Base-by-base conservation (phyloP, 768 basidiomycete genomes). In the Boletus reticuloceps region DNA sequence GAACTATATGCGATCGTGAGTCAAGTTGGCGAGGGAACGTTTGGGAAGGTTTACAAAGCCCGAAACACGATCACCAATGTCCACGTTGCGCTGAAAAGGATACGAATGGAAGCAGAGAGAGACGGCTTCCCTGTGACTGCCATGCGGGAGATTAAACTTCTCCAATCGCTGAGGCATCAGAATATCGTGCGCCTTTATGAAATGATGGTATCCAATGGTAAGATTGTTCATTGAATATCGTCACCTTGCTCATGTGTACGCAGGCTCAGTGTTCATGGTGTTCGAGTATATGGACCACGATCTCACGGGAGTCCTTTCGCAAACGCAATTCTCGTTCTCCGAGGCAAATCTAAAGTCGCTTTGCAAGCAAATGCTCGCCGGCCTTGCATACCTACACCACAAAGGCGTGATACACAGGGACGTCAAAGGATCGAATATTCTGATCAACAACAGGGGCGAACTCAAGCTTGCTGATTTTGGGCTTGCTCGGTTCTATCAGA, bases 241-340 rank as follows among this genome's bases (percentile, higher is more conserved):
- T 0, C 13, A 11, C 22, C 14, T 36, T 13, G n/a, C 52, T 70
- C 36, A 68, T 32, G 10, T 12, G 55, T 52, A 47, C 17, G 6
- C 64, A 98, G 96, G 94, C 55, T 87, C 89, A 46, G 95, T 97
- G 40, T 96, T 93, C 74, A 99, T 99, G 97, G 96, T 99, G 38
- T 94, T 98, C 65, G 95, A 98, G 71, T 99, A 99, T 72, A 91
- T 97, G 91, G 94, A 99, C 64, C 96, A 98, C 68, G 97, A 99
- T 68, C 77, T 99, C 51, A 98, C 95, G 3, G 97, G 97, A 5
- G 80, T 98, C 48, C 79, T 99, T 27, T 91, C 93, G 3, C 95
- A 98, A 74, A 89, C 83, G 1, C 88, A 93, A 65, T 91, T 98
- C 64, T 77, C 68, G 38, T 98, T 99, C 68, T 80, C 83, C 0